Percentiles rank a stretch among this genome's conserved stretches.
These are phyloP conservation scores for Calonectria naviculata DNA, from an alignment of 2,329 filamentous ascomycete species.

Conservation along the genomic window DNA sequence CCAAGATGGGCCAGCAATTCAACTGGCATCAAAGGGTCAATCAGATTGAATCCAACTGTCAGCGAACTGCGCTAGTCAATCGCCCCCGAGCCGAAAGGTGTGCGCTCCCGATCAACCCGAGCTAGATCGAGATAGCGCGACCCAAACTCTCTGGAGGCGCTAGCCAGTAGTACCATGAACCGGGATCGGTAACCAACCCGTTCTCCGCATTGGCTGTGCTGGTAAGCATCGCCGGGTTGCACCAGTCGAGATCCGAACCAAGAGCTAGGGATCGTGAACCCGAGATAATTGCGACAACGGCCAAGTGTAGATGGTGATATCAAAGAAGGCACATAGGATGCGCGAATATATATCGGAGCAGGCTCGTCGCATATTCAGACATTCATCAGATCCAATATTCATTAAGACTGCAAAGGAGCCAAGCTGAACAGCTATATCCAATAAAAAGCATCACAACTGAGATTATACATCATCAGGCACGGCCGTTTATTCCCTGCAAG, in stretches of 20 bases:
- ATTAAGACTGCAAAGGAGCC: not conserved
- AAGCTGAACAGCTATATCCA: too few species aligned
- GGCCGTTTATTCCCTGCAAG: not conserved
- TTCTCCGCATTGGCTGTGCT: not conserved
- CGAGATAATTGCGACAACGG: not conserved
- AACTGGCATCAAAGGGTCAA: not conserved
- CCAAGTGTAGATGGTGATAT: not conserved
- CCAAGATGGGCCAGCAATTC: not conserved
- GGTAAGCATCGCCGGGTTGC: too few species aligned
- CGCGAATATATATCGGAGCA: not conserved
- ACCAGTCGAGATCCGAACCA: not conserved
- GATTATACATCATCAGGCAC: not conserved
- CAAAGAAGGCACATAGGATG: not conserved
- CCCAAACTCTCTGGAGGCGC: not conserved
- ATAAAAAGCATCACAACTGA: not conserved
- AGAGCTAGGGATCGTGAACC: not conserved
- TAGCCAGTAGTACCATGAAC: too few species aligned
- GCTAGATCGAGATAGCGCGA: not conserved
- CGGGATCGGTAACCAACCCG: not conserved
- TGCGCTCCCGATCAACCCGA: not conserved
- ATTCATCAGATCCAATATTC: not conserved
- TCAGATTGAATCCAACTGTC: not conserved
- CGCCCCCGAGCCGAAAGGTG: not conserved
- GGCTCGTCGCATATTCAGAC: not conserved
- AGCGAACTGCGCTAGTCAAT: not conserved